A percentile compares a stretch with the other conserved stretches of the same genome.
Evolutionary conservation across 1,284 basidiomycete species (phyloP).

Genomic region (Porodaedalea pini): DNA sequence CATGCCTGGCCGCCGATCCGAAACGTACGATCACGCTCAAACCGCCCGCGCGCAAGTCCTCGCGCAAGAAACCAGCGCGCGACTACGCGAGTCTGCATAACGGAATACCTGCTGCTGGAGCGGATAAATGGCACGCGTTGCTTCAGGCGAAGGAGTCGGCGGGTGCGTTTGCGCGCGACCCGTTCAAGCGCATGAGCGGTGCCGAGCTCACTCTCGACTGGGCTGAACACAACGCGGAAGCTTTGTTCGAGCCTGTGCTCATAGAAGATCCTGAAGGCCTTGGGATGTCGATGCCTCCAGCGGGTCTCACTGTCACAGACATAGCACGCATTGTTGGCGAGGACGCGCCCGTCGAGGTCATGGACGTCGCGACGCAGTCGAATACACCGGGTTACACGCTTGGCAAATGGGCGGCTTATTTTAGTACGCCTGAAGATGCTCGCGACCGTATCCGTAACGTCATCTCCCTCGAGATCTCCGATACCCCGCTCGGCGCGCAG

Average conservation of each 20-base stretch:
- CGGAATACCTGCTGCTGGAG: conserved; percentile 50
- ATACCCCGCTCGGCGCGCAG: conserved; percentile 68
- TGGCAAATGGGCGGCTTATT: conserved; percentile 88
- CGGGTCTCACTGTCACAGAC: conserved; percentile 68
- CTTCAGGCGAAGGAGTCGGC: conserved; percentile 51
- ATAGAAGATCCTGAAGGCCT: conserved; percentile 73
- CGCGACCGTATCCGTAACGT: conserved; percentile 88
- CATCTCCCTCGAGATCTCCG: conserved; percentile 84
- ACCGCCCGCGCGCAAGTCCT: conserved; percentile 72
- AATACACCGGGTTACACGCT: conserved; percentile 84
- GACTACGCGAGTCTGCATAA: conserved; percentile 72
- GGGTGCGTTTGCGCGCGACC: conserved; percentile 47
- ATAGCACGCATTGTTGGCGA: conserved; percentile 79
- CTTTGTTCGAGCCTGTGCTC: conserved; percentile 74
- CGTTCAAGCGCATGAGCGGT: conserved; percentile 66
- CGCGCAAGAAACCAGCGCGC: conserved; percentile 63
- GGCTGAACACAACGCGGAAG: conserved; percentile 63
- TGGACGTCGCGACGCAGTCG: conserved; percentile 83
- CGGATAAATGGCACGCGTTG: conserved; percentile 63
- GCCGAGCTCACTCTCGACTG: conserved; percentile 64
- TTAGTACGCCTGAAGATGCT: conserved; percentile 55
- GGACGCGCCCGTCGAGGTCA: conserved; percentile 80
- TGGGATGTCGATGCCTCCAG: conserved; percentile 80
- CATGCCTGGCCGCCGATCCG: conserved; percentile 59
- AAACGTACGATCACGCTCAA: conserved; percentile 65